Conservation (phyloP, 805 yeast genomes). For the Candida namnaoensis region DNA sequence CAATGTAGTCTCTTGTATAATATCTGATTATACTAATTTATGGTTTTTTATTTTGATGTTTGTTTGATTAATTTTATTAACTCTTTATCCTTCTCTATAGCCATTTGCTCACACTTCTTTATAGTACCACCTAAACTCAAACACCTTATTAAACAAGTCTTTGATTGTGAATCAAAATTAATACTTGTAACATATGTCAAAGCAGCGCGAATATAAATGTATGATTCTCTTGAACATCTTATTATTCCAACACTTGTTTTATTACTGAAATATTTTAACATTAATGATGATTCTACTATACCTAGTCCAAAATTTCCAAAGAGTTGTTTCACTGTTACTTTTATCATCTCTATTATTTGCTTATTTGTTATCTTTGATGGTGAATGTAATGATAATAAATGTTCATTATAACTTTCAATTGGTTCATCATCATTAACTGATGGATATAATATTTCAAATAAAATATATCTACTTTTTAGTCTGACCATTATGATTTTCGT, state of each 20-base stretch:
- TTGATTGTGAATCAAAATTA: constrained; percentile 24
- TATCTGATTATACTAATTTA: too few relatives aligned
- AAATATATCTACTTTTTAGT: constrained; percentile 72
- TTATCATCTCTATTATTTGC: neutral
- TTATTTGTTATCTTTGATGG: neutral
- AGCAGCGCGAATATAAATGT: constrained; percentile 58
- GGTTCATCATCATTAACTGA: constrained; percentile 18
- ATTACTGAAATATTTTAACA: constrained; percentile 72
- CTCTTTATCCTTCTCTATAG: constrained; percentile 40
- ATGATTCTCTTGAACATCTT: constrained; percentile 62
- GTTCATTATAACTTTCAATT: neutral
- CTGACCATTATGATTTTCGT: constrained; percentile 62
- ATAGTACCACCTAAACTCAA: constrained; percentile 81
- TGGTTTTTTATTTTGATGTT: too few relatives aligned
- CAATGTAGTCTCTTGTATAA: too few relatives aligned
- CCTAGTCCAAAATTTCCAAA: constrained; percentile 82
- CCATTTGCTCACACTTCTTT: constrained; percentile 68
- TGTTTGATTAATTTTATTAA: constrained; percentile 4
- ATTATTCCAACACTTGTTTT: constrained; percentile 80
- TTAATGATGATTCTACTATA: constrained; percentile 45
- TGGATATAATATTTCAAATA: constrained; percentile 75
- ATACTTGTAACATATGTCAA: constrained; percentile 45
- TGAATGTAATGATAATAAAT: neutral
- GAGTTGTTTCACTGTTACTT: constrained; percentile 35
- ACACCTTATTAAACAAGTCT: constrained; percentile 42